Evolutionary conservation across 768 basidiomycete genomes (phyloP).

Genomic region (Tephrocybe rancida): DNA sequence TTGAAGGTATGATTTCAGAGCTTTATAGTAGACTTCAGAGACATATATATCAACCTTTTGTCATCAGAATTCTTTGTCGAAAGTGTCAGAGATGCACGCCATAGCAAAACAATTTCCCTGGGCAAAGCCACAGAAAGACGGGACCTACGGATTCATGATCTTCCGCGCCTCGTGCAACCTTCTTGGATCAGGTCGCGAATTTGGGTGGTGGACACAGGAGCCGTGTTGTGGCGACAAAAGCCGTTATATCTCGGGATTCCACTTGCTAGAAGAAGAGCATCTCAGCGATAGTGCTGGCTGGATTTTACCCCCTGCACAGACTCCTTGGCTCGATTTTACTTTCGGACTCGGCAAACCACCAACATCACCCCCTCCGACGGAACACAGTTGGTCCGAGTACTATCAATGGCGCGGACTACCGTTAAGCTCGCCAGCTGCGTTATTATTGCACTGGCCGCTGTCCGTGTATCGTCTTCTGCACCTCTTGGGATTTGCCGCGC

Average conservation of each 20-base stretch:
- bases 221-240: conserved; percentile 17
- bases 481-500: conserved; percentile 31
- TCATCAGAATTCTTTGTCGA: background rate
- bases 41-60: background rate
- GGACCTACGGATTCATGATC: conserved; percentile 14
- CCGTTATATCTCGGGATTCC: conserved; percentile 32
- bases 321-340: conserved; percentile 36
- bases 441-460: conserved; percentile 47
- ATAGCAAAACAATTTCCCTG: conserved; percentile 27
- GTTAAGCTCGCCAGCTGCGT: conserved; percentile 41
- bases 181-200: conserved; percentile 35
- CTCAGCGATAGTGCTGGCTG: conserved; percentile 35
- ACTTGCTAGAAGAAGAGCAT: conserved; percentile 30
- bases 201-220: conserved; percentile 41
- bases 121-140: conserved; percentile 16
- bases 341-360: conserved; percentile 23
- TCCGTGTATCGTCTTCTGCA: conserved; percentile 39
- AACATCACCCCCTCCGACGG: conserved; percentile 23
- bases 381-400: conserved; percentile 44
- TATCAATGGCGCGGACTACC: conserved; percentile 48
- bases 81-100: conserved; percentile 16
- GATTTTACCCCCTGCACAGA: conserved; percentile 31
- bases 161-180: conserved; percentile 21
- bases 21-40: too few relatives aligned
- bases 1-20: conserved; percentile 1